Percentiles rank a stretch among this genome's conserved stretches.
Evolutionary conservation across 139 green algal genomes (phyloP).

Genomic region (Chlamydomonas eustigma): DNA sequence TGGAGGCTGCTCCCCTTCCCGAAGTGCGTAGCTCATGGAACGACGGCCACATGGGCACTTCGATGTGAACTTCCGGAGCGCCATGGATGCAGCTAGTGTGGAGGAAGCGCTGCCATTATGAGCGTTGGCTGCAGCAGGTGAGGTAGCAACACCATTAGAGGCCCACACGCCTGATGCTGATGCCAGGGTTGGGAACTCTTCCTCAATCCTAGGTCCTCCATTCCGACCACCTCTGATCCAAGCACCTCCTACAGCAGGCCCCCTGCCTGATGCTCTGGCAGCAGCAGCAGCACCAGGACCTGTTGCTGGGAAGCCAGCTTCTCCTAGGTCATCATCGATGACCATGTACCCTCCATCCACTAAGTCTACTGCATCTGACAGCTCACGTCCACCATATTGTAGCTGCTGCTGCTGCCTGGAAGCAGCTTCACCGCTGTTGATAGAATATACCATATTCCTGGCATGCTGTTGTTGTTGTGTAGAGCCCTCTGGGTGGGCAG

Average conservation of each 20-base stretch:
- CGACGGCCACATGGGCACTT: neutral
- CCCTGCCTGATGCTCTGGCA: neutral
- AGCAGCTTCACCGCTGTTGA: no score
- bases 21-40: neutral
- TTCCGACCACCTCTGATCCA: neutral
- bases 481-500: no score
- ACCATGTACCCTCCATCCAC: constrained; percentile 45
- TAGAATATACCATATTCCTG: no score
- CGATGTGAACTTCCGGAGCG: neutral
- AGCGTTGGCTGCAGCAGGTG: no score
- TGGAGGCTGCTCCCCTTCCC: neutral
- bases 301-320: neutral
- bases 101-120: neutral
- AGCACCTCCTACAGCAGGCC: neutral
- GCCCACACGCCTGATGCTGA: no score
- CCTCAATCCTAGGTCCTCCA: neutral
- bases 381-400: no score
- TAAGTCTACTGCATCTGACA: neutral
- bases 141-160: no score
- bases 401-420: no score
- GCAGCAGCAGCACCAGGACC: neutral
- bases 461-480: no score
- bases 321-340: constrained; percentile 62
- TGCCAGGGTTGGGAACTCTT: constrained; percentile 1
- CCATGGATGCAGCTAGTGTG: neutral